Conservation (phyloP, 345 rosid genomes). For the Eucalyptus microcorys region DNA sequence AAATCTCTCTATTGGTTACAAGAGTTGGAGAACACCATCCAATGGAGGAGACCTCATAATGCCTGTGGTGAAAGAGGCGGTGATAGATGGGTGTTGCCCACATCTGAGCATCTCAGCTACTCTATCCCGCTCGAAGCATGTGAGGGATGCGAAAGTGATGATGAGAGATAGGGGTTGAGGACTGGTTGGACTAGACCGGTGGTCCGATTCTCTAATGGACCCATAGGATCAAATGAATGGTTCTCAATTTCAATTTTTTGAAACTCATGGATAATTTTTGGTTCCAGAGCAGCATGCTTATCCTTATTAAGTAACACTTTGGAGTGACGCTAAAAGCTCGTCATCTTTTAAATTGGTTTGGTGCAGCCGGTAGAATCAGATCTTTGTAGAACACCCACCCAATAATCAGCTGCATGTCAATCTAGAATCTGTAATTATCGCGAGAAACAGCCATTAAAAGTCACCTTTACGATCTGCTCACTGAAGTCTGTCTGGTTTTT, state of each 20-base stretch:
- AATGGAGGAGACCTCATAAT: background rate
- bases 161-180: background rate
- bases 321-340: background rate
- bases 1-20: background rate
- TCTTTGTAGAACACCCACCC: background rate
- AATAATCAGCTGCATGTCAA: background rate
- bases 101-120: background rate
- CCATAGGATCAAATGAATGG: too few relatives aligned
- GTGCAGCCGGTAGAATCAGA: background rate
- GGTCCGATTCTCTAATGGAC: accelerated
- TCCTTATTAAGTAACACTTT: background rate
- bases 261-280: accelerated
- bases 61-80: background rate
- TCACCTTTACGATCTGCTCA: background rate
- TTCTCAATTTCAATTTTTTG: too few relatives aligned
- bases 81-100: background rate
- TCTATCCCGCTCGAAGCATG: background rate
- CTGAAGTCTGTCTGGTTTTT: background rate
- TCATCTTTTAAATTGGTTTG: background rate
- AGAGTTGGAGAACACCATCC: background rate
- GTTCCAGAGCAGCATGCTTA: too few relatives aligned
- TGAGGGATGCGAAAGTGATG: background rate
- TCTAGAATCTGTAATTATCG: background rate
- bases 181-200: accelerated
- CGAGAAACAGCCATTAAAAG: background rate